Conservation (phyloP, 805 yeast genomes). For the Zygoascus bituminiphila region DNA sequence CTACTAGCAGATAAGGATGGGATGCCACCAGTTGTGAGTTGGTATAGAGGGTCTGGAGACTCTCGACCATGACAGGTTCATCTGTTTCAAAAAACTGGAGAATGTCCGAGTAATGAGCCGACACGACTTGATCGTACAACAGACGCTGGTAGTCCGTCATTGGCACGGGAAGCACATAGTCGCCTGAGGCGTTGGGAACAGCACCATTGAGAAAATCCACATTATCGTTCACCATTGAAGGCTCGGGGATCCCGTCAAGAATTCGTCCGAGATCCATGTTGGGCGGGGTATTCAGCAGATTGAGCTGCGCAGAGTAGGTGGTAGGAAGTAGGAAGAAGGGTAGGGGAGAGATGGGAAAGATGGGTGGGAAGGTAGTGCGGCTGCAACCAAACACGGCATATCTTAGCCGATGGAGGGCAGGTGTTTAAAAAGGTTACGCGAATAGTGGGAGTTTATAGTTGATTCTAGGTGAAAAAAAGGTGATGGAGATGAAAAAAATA, state of each 20-base stretch:
- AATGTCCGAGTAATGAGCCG: slow-evolving; percentile 85
- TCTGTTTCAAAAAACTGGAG: slow-evolving; percentile 69
- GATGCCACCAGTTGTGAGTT: slow-evolving; percentile 76
- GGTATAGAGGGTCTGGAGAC: slow-evolving; percentile 62
- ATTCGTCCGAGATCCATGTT: slow-evolving; percentile 70
- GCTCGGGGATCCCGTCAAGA: slow-evolving; percentile 78
- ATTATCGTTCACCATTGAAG: slow-evolving; percentile 45
- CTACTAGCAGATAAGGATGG: slow-evolving; percentile 81
- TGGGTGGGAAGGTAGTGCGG: background rate
- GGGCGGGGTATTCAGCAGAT: background rate
- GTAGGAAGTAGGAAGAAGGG: background rate
- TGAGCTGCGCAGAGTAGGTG: background rate
- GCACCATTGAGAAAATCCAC: slow-evolving; percentile 22
- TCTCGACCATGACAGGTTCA: slow-evolving; percentile 58
- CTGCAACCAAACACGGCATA: too few relatives aligned
- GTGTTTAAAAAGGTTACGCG: too few relatives aligned
- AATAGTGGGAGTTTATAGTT: too few relatives aligned
- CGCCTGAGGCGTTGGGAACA: slow-evolving; percentile 35
- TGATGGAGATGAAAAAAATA: too few relatives aligned
- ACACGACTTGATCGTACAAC: slow-evolving; percentile 82
- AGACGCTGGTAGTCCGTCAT: slow-evolving; percentile 82
- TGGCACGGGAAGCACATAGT: slow-evolving; percentile 73
- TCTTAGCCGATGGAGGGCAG: too few relatives aligned
- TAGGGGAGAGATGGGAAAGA: background rate
- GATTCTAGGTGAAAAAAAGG: too few relatives aligned